A percentile compares a stretch with the other conserved stretches of the same genome.
phyloP scores from a whole-genome alignment of 177 flowering plant genomes.

The Vitis hybrid region DNA sequence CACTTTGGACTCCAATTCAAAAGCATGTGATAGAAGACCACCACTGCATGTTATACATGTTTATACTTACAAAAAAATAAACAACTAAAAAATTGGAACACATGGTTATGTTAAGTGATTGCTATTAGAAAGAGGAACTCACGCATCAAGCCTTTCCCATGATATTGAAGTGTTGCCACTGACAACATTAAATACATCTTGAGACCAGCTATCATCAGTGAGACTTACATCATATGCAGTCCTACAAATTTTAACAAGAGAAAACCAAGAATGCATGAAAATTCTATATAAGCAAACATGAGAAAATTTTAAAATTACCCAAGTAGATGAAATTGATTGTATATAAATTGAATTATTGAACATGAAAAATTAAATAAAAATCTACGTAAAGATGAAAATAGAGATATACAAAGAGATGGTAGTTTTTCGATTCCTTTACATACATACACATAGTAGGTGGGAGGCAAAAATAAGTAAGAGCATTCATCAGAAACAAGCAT shows the following conservation, averaged over 20 bases:
- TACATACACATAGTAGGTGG: too few species aligned
- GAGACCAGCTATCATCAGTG: constrained; percentile 74
- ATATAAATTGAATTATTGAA: neutral
- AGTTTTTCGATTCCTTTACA: too few species aligned
- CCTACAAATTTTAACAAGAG: constrained; percentile 34
- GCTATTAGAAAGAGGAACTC: constrained; percentile 28
- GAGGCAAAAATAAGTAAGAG: too few species aligned
- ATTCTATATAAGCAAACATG: neutral
- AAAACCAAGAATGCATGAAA: neutral
- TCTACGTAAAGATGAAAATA: too few species aligned
- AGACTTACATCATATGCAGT: constrained; percentile 87
- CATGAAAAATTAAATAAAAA: neutral
- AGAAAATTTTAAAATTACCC: neutral
- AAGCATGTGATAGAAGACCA: constrained; percentile 70
- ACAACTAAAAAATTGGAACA: too few species aligned
- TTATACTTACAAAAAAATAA: neutral
- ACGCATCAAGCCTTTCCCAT: constrained; percentile 97
- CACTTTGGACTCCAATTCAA: constrained; percentile 72
- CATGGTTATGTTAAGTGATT: too few species aligned
- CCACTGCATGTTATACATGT: constrained; percentile 50
- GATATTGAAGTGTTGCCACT: constrained; percentile 74
- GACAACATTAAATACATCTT: constrained; percentile 58
- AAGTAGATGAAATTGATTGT: neutral
- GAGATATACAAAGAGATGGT: too few species aligned
- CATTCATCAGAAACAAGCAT: too few species aligned